A percentile compares a stretch with the other conserved stretches of the same genome.
These are phyloP conservation scores for Rhizopus stolonifer DNA, from an alignment of 371 early-diverging fungal genomes.

Conservation along the genomic window DNA sequence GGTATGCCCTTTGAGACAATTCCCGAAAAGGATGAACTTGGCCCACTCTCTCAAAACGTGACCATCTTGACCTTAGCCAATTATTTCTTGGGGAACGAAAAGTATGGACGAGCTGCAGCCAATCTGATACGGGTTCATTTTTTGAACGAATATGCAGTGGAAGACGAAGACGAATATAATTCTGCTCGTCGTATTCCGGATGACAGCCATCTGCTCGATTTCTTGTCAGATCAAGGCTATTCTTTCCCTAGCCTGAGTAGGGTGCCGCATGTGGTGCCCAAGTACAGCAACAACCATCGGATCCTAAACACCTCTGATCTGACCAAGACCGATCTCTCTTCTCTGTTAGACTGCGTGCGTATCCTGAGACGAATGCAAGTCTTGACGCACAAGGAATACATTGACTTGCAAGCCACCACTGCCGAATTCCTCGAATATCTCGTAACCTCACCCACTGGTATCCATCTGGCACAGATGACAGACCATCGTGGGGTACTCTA, in stretches of 20 bases:
- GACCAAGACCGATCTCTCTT: conserved; percentile 49
- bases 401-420: conserved; percentile 55
- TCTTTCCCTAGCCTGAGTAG: conserved; percentile 63
- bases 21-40: conserved; percentile 31
- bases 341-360: conserved; percentile 58
- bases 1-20: conserved; percentile 19
- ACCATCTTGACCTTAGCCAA: conserved; percentile 61
- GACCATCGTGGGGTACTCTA: conserved; percentile 66
- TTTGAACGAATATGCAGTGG: conserved; percentile 53
- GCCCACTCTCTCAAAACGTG: conserved; percentile 55
- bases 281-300: conserved; percentile 42
- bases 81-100: conserved; percentile 58
- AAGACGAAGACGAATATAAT: conserved; percentile 50
- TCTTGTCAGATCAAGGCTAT: conserved; percentile 63
- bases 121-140: conserved; percentile 63
- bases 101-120: conserved; percentile 60
- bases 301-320: conserved; percentile 43
- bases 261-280: conserved; percentile 54
- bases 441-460: conserved; percentile 61
- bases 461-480: conserved; percentile 58
- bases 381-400: conserved; percentile 64
- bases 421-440: conserved; percentile 60
- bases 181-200: conserved; percentile 51
- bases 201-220: conserved; percentile 56
- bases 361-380: conserved; percentile 54